Evolutionary conservation across 345 rosid genomes (phyloP), one percentile per base, ranked within the genome.

Genomic region (Stellera chamaejasme): DNA sequence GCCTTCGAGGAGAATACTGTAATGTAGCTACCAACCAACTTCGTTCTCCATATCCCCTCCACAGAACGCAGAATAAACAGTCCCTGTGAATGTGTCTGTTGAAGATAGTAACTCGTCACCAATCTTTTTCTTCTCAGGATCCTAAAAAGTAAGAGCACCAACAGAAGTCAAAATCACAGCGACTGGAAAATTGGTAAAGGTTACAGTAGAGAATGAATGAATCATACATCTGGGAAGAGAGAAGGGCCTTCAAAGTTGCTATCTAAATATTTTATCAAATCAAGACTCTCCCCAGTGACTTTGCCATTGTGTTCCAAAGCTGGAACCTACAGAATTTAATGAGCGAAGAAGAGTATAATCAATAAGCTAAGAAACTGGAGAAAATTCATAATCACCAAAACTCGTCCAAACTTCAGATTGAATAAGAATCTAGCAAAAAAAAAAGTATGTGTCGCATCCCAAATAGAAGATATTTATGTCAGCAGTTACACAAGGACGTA

Each of bases 271-370:
- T 79, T 81, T 48, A 86, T 69, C 75, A 92, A 68, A 63, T 92
- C 93, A 14, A 92, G 75, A 78, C 97, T 86, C 77, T 92, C 97
- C 39, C 97, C 96, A 16, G 64, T 87, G 49, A 89, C 41, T 76
- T 89, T 86, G 4, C 96, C 88, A 66, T 92, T 76, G 76, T 92
- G 99, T 66, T 92, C 98, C 75, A 92, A 69, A 3, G 98, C 71
- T 39, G 97, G 97, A 43, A 92, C 97, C 98, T 88, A 32, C 39
- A 32, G 3, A 32, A 32, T 32, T 32, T 32, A 32, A 8, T 32
- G 5, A 8, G 8, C 5, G 9, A 32, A 32, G 9, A 32, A 32
- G 7, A 32, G 39, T 32, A 8, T 32, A 4, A 8, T 32, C 39
- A 8, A 8, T 32, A 32, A 32, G 9, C 5, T 32, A 32, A 32